Evolutionary conservation across 371 early-diverging fungal genomes (phyloP).

Genomic region (Vairimorpha apis): DNA sequence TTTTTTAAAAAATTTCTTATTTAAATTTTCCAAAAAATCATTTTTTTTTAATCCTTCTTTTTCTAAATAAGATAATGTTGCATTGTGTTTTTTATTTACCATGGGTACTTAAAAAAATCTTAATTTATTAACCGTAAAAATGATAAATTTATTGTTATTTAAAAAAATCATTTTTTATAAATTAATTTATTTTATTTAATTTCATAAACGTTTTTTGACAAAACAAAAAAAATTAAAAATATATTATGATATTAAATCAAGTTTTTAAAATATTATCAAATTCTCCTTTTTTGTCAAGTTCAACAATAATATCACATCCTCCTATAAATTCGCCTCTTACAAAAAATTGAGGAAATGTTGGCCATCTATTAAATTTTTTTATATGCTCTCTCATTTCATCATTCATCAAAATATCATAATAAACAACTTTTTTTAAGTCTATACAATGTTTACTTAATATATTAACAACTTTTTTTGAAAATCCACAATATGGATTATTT

Average conservation of each 20-base stretch:
- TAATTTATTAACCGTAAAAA: too few species aligned
- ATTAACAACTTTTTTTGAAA: constrained; percentile 49
- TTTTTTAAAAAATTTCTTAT: not conserved
- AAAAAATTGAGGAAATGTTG: constrained; percentile 92
- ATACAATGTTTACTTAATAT: constrained; percentile 24
- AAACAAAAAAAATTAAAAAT: too few species aligned
- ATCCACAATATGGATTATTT: constrained; percentile 58
- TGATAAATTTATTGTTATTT: too few species aligned
- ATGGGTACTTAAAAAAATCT: too few species aligned
- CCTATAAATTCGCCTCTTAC: constrained; percentile 89
- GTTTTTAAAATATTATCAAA: constrained; percentile 65
- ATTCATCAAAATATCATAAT: constrained; percentile 77
- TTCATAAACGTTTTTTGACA: too few species aligned
- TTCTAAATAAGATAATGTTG: too few species aligned
- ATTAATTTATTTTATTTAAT: too few species aligned
- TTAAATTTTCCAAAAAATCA: too few species aligned
- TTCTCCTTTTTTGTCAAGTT: constrained; percentile 68
- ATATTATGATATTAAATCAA: not conserved
- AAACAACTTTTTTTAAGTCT: constrained; percentile 53
- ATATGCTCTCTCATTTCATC: constrained; percentile 67
- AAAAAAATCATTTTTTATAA: too few species aligned
- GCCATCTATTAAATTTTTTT: constrained; percentile 78
- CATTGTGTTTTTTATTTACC: too few species aligned
- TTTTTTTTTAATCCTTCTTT: too few species aligned
- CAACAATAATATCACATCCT: constrained; percentile 80